Evolutionary conservation across 257 asterid species (phyloP).

Genomic region (Rauvolfia tetraphylla): DNA sequence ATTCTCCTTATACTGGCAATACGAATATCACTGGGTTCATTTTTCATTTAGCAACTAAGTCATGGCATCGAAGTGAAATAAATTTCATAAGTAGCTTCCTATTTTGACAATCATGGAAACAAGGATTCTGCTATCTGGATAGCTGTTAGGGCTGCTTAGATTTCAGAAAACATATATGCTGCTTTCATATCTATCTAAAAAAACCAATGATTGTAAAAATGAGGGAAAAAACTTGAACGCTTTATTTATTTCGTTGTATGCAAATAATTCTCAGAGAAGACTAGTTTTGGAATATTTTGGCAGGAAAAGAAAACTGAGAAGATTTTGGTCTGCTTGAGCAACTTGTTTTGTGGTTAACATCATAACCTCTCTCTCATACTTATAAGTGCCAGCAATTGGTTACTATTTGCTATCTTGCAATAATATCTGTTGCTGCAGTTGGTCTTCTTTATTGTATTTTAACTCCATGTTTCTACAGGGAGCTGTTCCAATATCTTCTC

Average conservation of each 20-base stretch:
- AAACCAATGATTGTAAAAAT: not conserved
- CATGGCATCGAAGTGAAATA: not conserved
- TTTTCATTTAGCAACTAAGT: not conserved
- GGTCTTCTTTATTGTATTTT: not conserved
- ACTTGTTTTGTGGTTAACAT: too few relatives aligned
- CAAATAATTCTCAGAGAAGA: not conserved
- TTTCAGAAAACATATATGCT: not conserved
- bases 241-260: not conserved
- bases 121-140: not conserved
- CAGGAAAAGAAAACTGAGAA: not conserved
- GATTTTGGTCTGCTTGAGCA: not conserved
- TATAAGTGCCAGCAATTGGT: not conserved
- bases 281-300: not conserved
- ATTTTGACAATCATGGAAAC: not conserved
- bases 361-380: not conserved
- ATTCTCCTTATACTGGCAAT: not conserved
- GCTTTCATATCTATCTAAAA: too few relatives aligned
- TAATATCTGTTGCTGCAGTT: not conserved
- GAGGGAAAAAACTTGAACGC: not conserved
- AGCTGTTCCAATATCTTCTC: slow-evolving; percentile 61
- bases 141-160: not conserved
- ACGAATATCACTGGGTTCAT: not conserved
- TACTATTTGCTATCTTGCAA: not conserved
- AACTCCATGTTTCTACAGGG: slow-evolving; percentile 52
- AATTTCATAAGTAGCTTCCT: not conserved